Percentiles rank a stretch among this genome's conserved stretches.
Conservation (phyloP, 805 yeast genomes). For the Teunomyces lycoperdinae region DNA sequence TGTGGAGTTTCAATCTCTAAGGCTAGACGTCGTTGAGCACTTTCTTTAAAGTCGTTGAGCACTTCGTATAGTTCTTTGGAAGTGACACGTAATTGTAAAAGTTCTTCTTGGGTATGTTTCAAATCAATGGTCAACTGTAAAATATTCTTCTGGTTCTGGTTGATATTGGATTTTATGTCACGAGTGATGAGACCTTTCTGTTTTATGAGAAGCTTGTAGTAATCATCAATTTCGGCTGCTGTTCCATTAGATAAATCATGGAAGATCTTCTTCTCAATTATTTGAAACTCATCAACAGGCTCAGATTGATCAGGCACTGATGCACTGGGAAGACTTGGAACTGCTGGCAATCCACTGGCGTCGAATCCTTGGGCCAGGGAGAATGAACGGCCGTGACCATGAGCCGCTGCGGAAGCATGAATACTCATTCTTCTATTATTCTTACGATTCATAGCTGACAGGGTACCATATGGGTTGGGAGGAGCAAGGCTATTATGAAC, state of each 20-base stretch:
- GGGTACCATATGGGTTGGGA: slow-evolving; percentile 15
- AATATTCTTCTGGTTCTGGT: slow-evolving; percentile 62
- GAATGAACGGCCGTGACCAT: slow-evolving; percentile 25
- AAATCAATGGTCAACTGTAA: slow-evolving; percentile 59
- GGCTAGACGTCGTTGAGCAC: slow-evolving; percentile 57
- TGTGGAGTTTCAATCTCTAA: slow-evolving; percentile 35
- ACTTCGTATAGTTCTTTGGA: slow-evolving; percentile 61
- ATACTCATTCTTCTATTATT: slow-evolving; percentile 32
- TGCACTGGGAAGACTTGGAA: slow-evolving; percentile 19
- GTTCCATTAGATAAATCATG: slow-evolving; percentile 58
- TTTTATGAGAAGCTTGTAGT: slow-evolving; percentile 51
- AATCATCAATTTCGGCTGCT: slow-evolving; percentile 69
- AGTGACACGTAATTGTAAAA: slow-evolving; percentile 57
- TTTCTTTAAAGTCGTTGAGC: slow-evolving; percentile 53
- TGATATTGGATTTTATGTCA: slow-evolving; percentile 58
- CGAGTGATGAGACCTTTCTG: slow-evolving; percentile 50
- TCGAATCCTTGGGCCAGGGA: slow-evolving; percentile 21
- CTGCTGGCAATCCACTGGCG: slow-evolving; percentile 27
- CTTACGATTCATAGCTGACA: slow-evolving; percentile 12
- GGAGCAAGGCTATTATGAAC: slow-evolving; percentile 5
- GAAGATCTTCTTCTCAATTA: slow-evolving; percentile 16
- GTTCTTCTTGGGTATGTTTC: slow-evolving; percentile 58
- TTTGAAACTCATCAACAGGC: slow-evolving; percentile 6
- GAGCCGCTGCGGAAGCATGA: slow-evolving; percentile 38
- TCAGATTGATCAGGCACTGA: slow-evolving; percentile 5